Base-by-base conservation (phyloP, 352 stramenopile species). In the Phytophthora ramorum region DNA sequence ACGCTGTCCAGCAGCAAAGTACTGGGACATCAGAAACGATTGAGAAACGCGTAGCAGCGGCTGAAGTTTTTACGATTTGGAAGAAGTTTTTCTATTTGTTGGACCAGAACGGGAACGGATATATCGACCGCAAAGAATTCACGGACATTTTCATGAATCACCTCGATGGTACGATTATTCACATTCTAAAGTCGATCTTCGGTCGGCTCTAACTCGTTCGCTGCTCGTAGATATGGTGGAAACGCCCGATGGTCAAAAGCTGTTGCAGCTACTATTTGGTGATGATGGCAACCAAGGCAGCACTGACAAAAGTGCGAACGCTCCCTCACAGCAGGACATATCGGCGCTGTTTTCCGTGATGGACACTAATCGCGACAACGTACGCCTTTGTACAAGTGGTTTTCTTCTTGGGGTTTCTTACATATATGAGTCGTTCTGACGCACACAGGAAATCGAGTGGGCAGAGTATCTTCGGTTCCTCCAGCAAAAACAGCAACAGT, bases 31-130 rank as follows among this genome's bases (percentile, higher is more conserved):
- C 19, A 7, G 44, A 30, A 32, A 61, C 28, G 0, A 10, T 35
- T 4, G 49, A 62, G n/a, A 52, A 48, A 0, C 48, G 61, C 28
- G 66, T 70, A 13, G 28, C 47, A 40, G 60, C 66, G 22, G 65
- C 71, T 0, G 71, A 80, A 49, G 50, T 51, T 1, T 63, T 83
- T 19, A 55, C 68, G 0, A 58, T 85, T 19, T 91, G 83, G 83
- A 91, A 91, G 51, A 87, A 88, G 55, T 57, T 94, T 1, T 94
- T 92, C 40, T 90, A 92, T 38, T 38, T 75, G 6, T 46, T 94
- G 9, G 85, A 94, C 28, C 46, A 45, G 4, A 74, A 92, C 26
- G 55, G 67, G 7, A 88, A 91, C 37, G 82, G 81, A 0, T 63
- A 62, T 0, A 84, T 94, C 41, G 82, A 89, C 28, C 46, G 77